These are phyloP conservation scores for Melocanna baccifera DNA, from an alignment of 176 grass and related monocot species.

Conservation along the genomic window DNA sequence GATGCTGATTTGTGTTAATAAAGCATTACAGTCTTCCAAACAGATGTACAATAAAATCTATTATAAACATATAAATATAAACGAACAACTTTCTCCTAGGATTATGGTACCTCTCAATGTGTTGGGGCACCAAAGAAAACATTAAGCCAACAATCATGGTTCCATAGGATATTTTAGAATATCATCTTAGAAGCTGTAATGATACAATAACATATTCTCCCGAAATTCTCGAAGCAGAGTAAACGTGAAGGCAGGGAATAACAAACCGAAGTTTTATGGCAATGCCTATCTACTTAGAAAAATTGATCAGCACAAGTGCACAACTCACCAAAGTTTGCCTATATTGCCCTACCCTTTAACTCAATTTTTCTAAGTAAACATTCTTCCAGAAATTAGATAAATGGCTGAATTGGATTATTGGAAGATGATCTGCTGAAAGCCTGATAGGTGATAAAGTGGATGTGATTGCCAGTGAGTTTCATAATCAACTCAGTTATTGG, in stretches of 20 bases:
- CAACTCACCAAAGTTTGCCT: not conserved
- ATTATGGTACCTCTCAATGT: not conserved
- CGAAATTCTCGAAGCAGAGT: not conserved
- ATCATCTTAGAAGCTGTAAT: not conserved
- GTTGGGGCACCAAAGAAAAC: not conserved
- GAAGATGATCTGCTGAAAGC: not conserved
- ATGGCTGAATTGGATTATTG: not conserved
- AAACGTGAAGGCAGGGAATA: not conserved
- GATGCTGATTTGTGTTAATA: slow-evolving; percentile 33
- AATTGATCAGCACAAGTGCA: not conserved
- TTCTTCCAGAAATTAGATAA: slow-evolving; percentile 17
- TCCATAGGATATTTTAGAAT: not conserved
- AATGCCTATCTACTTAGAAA: not conserved
- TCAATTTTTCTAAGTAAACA: not conserved
- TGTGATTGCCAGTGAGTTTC: not conserved
- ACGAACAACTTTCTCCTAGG: not conserved
- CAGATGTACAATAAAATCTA: not conserved
- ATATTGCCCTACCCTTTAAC: not conserved
- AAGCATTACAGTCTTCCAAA: not conserved
- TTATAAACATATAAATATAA: not conserved
- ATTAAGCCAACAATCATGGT: not conserved
- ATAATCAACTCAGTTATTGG: not conserved
- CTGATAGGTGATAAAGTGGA: not conserved
- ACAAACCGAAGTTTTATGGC: not conserved
- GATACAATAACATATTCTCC: not conserved